These are phyloP conservation scores for Naganishia vaughanmartiniae DNA, from an alignment of 768 basidiomycete species.

Conservation along the genomic window DNA sequence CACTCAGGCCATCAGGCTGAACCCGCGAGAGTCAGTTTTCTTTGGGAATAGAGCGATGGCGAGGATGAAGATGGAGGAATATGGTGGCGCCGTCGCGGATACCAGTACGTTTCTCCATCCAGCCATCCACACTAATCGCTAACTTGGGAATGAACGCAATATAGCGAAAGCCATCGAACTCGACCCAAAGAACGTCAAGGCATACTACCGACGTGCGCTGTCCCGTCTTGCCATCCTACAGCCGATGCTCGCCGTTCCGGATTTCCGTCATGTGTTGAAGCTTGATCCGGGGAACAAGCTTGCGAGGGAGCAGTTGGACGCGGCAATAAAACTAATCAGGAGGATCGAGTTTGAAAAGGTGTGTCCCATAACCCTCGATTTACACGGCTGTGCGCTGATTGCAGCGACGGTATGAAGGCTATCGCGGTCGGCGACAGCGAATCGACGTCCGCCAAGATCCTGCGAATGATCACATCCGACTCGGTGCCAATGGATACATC, in stretches of 20 bases:
- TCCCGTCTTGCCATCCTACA: conserved; percentile 87
- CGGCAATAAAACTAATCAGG: conserved; percentile 86
- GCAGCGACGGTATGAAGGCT: conserved; percentile 53
- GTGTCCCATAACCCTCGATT: conserved; percentile 32
- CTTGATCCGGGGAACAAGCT: conserved; percentile 83
- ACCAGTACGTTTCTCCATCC: conserved; percentile 62
- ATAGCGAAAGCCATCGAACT: conserved; percentile 79
- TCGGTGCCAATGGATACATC: conserved; percentile 70
- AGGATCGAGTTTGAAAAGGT: conserved; percentile 84
- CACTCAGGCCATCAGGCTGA: conserved; percentile 76
- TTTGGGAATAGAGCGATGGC: conserved; percentile 94
- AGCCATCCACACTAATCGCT: background rate
- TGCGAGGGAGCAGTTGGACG: conserved; percentile 73
- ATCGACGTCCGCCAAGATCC: conserved; percentile 68
- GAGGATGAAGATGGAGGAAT: conserved; percentile 86
- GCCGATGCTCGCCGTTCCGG: conserved; percentile 77
- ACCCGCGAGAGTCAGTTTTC: conserved; percentile 80
- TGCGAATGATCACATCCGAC: conserved; percentile 74
- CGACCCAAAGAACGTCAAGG: conserved; percentile 83
- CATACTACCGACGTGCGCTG: conserved; percentile 69
- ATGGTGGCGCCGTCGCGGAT: conserved; percentile 85
- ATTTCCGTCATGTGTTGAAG: conserved; percentile 77
- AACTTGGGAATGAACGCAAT: background rate
- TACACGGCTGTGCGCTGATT: background rate
- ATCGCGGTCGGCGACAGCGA: conserved; percentile 91